Conservation (phyloP, 164 flowering plant species). For the Piper betle region DNA sequence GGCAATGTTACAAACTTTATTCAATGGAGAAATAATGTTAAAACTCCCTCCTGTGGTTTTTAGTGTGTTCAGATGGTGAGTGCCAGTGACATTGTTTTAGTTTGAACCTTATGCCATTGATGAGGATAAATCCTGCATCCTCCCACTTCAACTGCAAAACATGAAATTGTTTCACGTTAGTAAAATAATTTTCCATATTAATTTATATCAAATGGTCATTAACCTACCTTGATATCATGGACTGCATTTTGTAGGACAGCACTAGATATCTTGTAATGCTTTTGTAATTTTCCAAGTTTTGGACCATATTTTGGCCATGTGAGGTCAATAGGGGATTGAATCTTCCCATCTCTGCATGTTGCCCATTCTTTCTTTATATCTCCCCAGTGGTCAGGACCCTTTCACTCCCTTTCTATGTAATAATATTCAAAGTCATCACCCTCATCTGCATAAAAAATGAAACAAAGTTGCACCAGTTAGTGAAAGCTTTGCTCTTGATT, state of each 20-base stretch:
- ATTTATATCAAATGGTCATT: background rate
- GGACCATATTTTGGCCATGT: conserved; percentile 25
- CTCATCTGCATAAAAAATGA: conserved; percentile 26
- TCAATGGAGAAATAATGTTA: no score
- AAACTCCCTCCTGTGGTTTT: conserved; percentile 25
- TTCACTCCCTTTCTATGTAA: conserved; percentile 15
- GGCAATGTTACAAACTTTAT: no score
- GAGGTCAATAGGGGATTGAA: conserved; percentile 71
- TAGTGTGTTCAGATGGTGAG: conserved; percentile 49
- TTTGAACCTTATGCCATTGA: conserved; percentile 24
- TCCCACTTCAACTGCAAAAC: conserved; percentile 29
- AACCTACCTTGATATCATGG: conserved; percentile 40
- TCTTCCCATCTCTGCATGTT: conserved; percentile 27
- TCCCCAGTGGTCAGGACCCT: conserved; percentile 47
- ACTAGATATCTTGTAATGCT: conserved; percentile 26
- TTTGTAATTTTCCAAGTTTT: conserved; percentile 20
- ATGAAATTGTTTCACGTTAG: background rate
- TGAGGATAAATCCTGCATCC: conserved; percentile 21
- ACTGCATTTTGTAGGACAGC: conserved; percentile 38
- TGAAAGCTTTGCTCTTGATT: no score
- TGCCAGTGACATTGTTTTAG: conserved; percentile 45
- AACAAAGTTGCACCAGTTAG: no score
- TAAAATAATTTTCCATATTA: background rate
- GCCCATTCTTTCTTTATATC: conserved; percentile 36
- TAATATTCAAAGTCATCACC: conserved; percentile 35